Evolutionary conservation across 176 grass and related monocot species (phyloP).

Genomic region (Ampelocalamus luodianensis): DNA sequence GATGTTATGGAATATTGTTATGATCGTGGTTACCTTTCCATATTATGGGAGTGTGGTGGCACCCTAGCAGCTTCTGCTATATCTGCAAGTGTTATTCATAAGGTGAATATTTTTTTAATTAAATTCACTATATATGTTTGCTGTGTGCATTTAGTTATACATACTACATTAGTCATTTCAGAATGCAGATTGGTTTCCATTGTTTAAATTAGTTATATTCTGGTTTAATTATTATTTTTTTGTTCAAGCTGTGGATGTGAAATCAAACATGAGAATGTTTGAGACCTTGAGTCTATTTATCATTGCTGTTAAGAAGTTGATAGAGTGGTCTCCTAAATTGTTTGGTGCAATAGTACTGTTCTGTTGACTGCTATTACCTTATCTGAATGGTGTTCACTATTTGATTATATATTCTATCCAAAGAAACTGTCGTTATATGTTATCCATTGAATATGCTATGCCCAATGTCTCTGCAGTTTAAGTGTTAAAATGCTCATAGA

Average conservation of each 20-base stretch:
- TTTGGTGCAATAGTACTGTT: not conserved
- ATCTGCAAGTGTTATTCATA: slow-evolving; percentile 88
- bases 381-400: not conserved
- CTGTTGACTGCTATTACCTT: not conserved
- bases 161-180: not conserved
- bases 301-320: not conserved
- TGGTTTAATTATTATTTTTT: not conserved
- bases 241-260: not conserved
- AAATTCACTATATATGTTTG: not conserved
- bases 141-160: not conserved
- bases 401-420: not conserved
- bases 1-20: slow-evolving; percentile 95
- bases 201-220: not conserved
- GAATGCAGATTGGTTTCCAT: slow-evolving; percentile 6
- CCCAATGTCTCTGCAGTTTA: not conserved
- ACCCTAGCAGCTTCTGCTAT: slow-evolving; percentile 82
- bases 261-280: not conserved
- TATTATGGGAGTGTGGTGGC: slow-evolving; percentile 98
- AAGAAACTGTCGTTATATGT: not conserved
- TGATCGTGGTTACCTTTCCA: slow-evolving; percentile 85
- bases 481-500: not conserved
- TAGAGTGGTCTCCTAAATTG: slow-evolving; percentile 3
- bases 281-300: not conserved
- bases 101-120: slow-evolving; percentile 53
- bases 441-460: not conserved